A percentile compares a stretch with the other conserved stretches of the same genome.
These are phyloP conservation scores for Stephanodiscus minutulus DNA, from an alignment of 108 stramenopile genomes.

Conservation along the genomic window DNA sequence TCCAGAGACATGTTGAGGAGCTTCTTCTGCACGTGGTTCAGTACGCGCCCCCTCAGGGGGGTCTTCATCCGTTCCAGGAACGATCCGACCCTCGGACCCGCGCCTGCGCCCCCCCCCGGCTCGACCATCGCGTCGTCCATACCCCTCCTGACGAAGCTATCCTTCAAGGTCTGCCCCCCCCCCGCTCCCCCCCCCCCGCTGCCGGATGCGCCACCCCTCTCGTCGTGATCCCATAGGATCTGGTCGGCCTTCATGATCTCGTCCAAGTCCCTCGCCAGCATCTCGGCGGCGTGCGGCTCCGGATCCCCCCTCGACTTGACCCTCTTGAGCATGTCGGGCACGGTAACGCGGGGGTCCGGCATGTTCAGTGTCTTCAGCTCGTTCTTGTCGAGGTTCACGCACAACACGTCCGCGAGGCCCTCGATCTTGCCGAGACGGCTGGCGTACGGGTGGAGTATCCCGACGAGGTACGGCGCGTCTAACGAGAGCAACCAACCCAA, in stretches of 20 bases:
- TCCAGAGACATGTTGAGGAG: slow-evolving; percentile 22
- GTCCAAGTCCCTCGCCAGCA: slow-evolving; percentile 72
- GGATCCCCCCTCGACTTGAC: slow-evolving; percentile 1
- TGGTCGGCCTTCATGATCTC: slow-evolving; percentile 80
- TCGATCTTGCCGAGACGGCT: slow-evolving; percentile 45
- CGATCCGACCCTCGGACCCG: background rate
- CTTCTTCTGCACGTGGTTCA: background rate
- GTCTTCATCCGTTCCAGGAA: slow-evolving; percentile 19
- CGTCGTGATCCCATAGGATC: slow-evolving; percentile 58
- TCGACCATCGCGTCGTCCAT: slow-evolving; percentile 12
- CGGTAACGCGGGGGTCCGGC: slow-evolving; percentile 27
- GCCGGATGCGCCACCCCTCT: slow-evolving; percentile 41
- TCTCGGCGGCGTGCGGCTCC: slow-evolving; percentile 49
- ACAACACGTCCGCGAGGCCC: slow-evolving; percentile 77
- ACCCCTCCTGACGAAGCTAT: no score
- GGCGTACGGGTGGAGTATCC: slow-evolving; percentile 50
- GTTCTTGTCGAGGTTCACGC: slow-evolving; percentile 75
- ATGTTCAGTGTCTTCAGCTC: slow-evolving; percentile 75
- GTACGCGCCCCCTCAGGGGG: background rate
- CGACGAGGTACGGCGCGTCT: slow-evolving; percentile 72
- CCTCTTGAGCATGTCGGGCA: slow-evolving; percentile 49
- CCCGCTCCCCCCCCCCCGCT: slow-evolving; percentile 45
- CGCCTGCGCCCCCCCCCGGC: background rate
- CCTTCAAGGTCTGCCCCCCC: background rate
- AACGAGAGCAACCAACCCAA: slow-evolving; percentile 38